Evolutionary conservation across 345 rosid species (phyloP), one percentile per base, ranked within the genome.

Genomic region (Eucalyptus fibrosa): DNA sequence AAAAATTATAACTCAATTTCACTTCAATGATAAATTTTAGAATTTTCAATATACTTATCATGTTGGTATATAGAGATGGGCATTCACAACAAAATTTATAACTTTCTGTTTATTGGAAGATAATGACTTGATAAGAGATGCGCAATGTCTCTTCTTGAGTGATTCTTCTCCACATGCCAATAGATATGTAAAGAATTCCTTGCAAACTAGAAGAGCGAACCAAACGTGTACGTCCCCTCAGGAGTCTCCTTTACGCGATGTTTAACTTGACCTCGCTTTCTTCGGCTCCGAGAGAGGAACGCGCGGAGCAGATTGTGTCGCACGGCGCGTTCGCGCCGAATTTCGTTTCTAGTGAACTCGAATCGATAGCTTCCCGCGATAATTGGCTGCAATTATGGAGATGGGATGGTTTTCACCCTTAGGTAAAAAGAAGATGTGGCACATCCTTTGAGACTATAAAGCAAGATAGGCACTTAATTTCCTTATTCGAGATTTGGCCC

Each of bases 21-120:
- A 24, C 62, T 56, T 23, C 13, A 4, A 0, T 56, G 7, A 56
- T 10, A 10, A 56, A 26, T 56, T 56, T 56, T 0, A 24, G 0
- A 9, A 56, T 26, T 56, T 24, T 9, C 7, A 56, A 24, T 9
- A 9, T 19, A 56, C 13, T 56, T 56, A 11, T 24, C 2, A 1
- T 8, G 11, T 53, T 8, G 24, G 26, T 53, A 19, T 53, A 8
- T 16, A 18, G 44, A 69, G 2, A 34, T 18, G 14, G 40, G 44
- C 44, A 18, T 69, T 69, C 44, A 34, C 7, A 12, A 77, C 28
- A 77, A 24, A 77, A 40, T 37, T 77, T 6, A 8, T 3, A 12
- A 37, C 83, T 6, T 72, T 18, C 13, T 19, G 2, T 34, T 37
- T 21, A 19, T 34, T 2, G 7, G 26, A 34, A 34, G 82, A 37